Conservation (phyloP, 2,329 filamentous ascomycete genomes). For the Xylariales sp. region DNA sequence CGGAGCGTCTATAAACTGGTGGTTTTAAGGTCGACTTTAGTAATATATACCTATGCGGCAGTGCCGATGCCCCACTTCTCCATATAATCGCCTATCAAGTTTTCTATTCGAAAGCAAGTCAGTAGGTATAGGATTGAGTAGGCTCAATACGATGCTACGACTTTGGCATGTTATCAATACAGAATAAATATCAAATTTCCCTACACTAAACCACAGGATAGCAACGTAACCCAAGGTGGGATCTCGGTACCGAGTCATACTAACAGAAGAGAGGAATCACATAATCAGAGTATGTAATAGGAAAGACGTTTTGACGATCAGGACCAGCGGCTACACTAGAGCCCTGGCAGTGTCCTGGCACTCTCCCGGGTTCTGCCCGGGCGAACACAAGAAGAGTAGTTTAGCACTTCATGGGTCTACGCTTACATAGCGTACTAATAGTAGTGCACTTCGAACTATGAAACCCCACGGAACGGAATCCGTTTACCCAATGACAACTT, state of each 20-base stretch:
- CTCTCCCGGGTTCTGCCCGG: not conserved
- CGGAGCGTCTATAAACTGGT: slow-evolving; percentile 1
- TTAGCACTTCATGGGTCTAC: slow-evolving; percentile 21
- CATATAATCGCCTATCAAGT: slow-evolving; percentile 6
- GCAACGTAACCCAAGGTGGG: not conserved
- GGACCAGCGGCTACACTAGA: not conserved
- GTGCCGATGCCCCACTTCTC: not conserved
- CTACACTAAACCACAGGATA: not conserved
- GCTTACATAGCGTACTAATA: not conserved
- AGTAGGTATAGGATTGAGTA: not conserved
- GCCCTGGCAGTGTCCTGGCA: not conserved
- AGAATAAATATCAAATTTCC: not conserved
- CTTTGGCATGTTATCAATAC: not conserved
- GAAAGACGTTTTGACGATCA: slow-evolving; percentile 14
- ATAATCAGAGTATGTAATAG: not conserved
- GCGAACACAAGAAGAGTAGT: slow-evolving; percentile 12
- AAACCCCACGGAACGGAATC: slow-evolving; percentile 19
- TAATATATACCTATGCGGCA: slow-evolving; percentile 6
- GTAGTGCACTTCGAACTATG: not conserved
- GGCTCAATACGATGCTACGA: not conserved
- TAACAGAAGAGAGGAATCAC: not conserved
- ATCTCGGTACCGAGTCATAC: not conserved
- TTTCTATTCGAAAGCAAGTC: slow-evolving; percentile 1
- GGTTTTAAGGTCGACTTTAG: not conserved
- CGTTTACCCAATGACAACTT: slow-evolving; percentile 32